These are phyloP conservation scores for Lobosporangium transversale DNA, from an alignment of 192 early-diverging fungal genomes.

Conservation along the genomic window DNA sequence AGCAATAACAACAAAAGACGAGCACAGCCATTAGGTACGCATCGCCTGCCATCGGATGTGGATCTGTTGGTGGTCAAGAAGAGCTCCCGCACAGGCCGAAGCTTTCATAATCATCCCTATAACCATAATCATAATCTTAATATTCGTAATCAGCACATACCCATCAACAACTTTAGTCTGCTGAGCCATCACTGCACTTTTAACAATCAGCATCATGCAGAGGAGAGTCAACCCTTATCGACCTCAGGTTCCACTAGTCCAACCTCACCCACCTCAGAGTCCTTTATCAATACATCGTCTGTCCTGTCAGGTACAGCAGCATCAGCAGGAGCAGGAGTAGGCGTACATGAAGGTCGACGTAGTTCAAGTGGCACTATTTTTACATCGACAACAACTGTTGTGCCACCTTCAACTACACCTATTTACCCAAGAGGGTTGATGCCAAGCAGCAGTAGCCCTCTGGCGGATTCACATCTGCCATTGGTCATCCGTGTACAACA, in stretches of 20 bases:
- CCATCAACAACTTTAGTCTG: conserved; percentile 7
- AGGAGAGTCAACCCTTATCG: too few relatives aligned
- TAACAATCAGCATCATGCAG: not conserved
- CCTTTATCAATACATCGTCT: too few relatives aligned
- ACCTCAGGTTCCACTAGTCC: too few relatives aligned
- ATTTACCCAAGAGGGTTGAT: conserved; percentile 26
- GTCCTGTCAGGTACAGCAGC: too few relatives aligned
- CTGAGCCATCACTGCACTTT: not conserved
- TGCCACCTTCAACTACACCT: conserved; percentile 7
- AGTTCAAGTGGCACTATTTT: too few relatives aligned
- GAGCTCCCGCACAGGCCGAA: not conserved
- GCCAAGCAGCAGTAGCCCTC: not conserved
- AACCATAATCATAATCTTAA: not conserved
- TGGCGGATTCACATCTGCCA: not conserved
- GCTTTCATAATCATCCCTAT: conserved; percentile 25
- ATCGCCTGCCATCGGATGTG: conserved; percentile 1
- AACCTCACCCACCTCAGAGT: too few relatives aligned
- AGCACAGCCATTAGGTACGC: not conserved
- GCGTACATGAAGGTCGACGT: too few relatives aligned
- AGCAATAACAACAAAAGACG: conserved; percentile 1
- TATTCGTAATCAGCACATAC: not conserved
- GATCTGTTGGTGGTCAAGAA: not conserved
- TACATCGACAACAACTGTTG: too few relatives aligned
- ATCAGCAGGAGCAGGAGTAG: too few relatives aligned
- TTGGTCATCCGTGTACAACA: conserved; percentile 11